Conservation (phyloP, 805 yeast species). For the Candida montana region DNA sequence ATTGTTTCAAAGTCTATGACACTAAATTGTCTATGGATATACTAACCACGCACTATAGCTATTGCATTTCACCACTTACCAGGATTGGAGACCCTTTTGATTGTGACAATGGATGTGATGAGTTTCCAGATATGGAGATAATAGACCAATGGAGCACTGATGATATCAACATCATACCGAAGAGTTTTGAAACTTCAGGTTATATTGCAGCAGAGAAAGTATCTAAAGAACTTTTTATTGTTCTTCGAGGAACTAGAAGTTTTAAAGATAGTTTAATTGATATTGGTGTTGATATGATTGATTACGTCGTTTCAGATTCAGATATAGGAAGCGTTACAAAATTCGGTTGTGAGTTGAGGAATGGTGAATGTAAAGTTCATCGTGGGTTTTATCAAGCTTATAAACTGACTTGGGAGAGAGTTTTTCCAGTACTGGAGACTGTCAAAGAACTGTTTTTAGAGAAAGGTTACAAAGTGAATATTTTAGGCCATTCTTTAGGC, state of each 20-base stretch:
- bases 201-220: conserved; percentile 20
- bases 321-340: background rate
- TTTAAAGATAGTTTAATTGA: conserved; percentile 24
- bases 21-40: background rate
- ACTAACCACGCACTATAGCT: conserved; percentile 6
- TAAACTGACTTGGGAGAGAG: conserved; percentile 6
- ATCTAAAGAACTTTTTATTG: conserved; percentile 10
- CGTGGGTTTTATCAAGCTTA: conserved; percentile 18
- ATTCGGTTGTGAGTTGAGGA: background rate
- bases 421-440: background rate
- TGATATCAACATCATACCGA: conserved; percentile 11
- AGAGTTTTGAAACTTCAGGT: conserved; percentile 19
- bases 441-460: conserved; percentile 1
- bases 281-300: conserved; percentile 22
- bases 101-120: conserved; percentile 22
- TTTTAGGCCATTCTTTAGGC: conserved; percentile 27
- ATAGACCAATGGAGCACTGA: conserved; percentile 23
- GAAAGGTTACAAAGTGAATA: conserved; percentile 11
- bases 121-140: conserved; percentile 19
- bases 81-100: conserved; percentile 18
- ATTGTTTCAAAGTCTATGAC: background rate
- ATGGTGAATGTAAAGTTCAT: conserved; percentile 19
- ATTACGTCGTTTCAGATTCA: conserved; percentile 1
- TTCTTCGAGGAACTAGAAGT: conserved; percentile 23
- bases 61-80: conserved; percentile 22